Conservation (phyloP, 805 yeast genomes). For the Ogataea corticis region DNA sequence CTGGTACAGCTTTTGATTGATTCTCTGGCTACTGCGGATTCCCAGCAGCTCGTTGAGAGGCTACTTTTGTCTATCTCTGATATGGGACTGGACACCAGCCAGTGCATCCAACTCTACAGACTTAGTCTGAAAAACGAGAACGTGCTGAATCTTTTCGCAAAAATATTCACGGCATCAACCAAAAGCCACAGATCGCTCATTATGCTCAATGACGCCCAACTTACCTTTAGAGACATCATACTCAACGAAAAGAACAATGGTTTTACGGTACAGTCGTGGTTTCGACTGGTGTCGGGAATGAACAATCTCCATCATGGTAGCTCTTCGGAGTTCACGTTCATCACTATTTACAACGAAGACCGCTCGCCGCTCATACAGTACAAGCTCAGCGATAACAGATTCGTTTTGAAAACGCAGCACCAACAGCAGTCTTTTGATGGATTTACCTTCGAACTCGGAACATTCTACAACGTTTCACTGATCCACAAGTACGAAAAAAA, state of each 20-base stretch:
- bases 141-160: conserved; percentile 1
- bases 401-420: conserved; percentile 15
- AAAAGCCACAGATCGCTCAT: conserved; percentile 12
- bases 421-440: conserved; percentile 26
- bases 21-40: neutral
- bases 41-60: neutral
- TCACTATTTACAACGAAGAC: conserved; percentile 5
- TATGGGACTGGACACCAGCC: conserved; percentile 19
- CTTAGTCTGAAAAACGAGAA: conserved; percentile 5
- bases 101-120: conserved; percentile 14
- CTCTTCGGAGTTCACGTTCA: conserved; percentile 3
- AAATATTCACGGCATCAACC: conserved; percentile 8
- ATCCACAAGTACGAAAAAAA: conserved; percentile 24
- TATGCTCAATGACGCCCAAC: conserved; percentile 9
- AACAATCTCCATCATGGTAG: neutral
- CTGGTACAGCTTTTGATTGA: conserved; percentile 14
- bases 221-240: conserved; percentile 14
- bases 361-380: conserved; percentile 16
- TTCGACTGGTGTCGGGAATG: conserved; percentile 17
- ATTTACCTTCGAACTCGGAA: conserved; percentile 27
- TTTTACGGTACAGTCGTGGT: conserved; percentile 30
- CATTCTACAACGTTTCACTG: conserved; percentile 29
- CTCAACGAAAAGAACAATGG: conserved; percentile 17
- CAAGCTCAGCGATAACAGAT: conserved; percentile 14
- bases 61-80: conserved; percentile 18